Evolutionary conservation across 2,329 filamentous ascomycete genomes (phyloP).

Genomic region (Hawksworthiomyces lignivorus): DNA sequence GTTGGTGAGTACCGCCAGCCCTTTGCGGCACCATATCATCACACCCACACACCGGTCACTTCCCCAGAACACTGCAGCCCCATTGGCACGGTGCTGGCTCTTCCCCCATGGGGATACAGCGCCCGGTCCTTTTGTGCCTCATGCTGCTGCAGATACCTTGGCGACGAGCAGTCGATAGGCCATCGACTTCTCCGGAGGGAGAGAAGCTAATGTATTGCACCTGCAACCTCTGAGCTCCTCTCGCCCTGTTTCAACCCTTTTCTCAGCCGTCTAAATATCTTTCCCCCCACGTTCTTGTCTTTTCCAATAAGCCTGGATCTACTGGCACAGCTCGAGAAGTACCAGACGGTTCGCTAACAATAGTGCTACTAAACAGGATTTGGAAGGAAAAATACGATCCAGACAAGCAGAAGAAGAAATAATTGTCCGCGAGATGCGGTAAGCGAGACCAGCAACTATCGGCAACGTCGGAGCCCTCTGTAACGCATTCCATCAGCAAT

Average conservation of each 20-base stretch:
- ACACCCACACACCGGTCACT: constrained; percentile 14
- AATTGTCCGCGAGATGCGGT: too few relatives aligned
- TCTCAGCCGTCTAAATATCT: not conserved
- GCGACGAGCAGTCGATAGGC: constrained; percentile 27
- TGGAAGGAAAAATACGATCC: constrained; percentile 94
- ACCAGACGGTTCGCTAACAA: constrained; percentile 13
- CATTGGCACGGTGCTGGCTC: not conserved
- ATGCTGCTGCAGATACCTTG: constrained; percentile 27
- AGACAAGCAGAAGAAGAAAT: constrained; percentile 30
- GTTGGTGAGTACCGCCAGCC: constrained; percentile 61
- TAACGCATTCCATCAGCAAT: too few relatives aligned
- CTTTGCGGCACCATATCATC: constrained; percentile 13
- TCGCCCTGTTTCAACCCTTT: not conserved
- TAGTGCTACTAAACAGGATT: constrained; percentile 58
- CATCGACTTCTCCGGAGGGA: constrained; percentile 14
- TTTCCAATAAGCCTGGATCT: too few relatives aligned
- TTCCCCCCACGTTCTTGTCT: not conserved
- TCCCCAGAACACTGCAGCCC: not conserved
- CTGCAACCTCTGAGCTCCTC: too few relatives aligned
- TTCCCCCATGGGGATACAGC: not conserved
- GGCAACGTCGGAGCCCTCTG: too few relatives aligned
- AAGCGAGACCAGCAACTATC: too few relatives aligned
- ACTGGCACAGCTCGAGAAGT: too few relatives aligned
- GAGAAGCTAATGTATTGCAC: too few relatives aligned
- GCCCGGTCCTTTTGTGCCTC: too few relatives aligned